Evolutionary conservation across 2,329 filamentous ascomycete species (phyloP).

Genomic region (Botrytis fragariae): DNA sequence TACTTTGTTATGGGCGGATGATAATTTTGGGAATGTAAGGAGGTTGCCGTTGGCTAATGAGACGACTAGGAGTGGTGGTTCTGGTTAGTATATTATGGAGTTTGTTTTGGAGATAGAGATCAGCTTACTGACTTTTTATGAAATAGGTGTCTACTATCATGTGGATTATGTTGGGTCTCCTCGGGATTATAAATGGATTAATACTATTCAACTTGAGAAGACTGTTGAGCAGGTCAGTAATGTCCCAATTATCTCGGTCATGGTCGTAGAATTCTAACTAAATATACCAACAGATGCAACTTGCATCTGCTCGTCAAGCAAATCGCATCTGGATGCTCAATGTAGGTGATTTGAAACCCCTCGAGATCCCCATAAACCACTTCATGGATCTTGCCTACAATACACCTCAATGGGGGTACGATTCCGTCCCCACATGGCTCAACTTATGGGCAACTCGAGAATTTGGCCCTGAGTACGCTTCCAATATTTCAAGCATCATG

Average conservation of each 20-base stretch:
- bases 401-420: slow-evolving; percentile 53
- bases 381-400: slow-evolving; percentile 69
- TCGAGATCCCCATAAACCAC: slow-evolving; percentile 63
- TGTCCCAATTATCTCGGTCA: no score
- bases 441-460: slow-evolving; percentile 55
- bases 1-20: slow-evolving; percentile 66
- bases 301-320: slow-evolving; percentile 56
- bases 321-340: slow-evolving; percentile 60
- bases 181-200: slow-evolving; percentile 58
- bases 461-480: slow-evolving; percentile 50
- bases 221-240: slow-evolving; percentile 53
- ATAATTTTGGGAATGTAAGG: slow-evolving; percentile 66
- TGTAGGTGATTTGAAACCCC: slow-evolving; percentile 60
- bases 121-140: not conserved
- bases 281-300: slow-evolving; percentile 50
- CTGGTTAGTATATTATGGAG: slow-evolving; percentile 43
- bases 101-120: not conserved
- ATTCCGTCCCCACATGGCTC: slow-evolving; percentile 56
- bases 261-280: not conserved
- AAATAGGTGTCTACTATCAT: slow-evolving; percentile 55
- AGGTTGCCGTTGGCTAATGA: slow-evolving; percentile 60
- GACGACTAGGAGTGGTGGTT: slow-evolving; percentile 57
- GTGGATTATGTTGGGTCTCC: slow-evolving; percentile 52
- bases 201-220: slow-evolving; percentile 63
- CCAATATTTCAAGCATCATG: slow-evolving; percentile 51